Base-by-base conservation (phyloP, 2,329 filamentous ascomycete genomes). In the Furcasterigmium sp. region DNA sequence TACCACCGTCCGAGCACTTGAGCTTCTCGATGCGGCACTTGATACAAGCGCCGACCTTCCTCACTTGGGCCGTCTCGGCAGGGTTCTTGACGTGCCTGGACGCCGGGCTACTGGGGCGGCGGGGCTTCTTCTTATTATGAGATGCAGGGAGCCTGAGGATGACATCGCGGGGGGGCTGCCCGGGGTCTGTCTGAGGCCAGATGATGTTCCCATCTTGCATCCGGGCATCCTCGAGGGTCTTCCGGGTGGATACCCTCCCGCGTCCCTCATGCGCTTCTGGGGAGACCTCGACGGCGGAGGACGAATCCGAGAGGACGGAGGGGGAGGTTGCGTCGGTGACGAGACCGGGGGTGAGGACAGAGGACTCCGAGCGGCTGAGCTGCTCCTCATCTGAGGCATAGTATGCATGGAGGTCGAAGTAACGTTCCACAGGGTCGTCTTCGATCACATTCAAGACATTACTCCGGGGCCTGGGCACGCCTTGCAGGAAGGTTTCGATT, bases 381-480 rank as follows among this genome's bases (percentile, higher is more conserved):
- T 17, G 13, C 23, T 26, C 23, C 15, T 43, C 41, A 13, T 43
- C 41, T 7, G 41, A 43, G 20, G 26, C 32, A 25, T 43, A 43
- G 25, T 43, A 37, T 18, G 41, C 41, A 19, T 32, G 26, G 28
- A 43, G 41, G 34, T 43, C 41, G 34, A 43, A 43, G 35, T 37
- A 43, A 26, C 21, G 32, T 19, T 30, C 17, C 10, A 43, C 41
- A 20, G 34, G 41, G 21, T 43, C 41, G n/a, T 41, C 39, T 15
- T 41, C 39, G n/a, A 61, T 34, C 30, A 34, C 30, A 34, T 34
- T 34, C 30, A 34, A 34, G 30, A 34, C 30, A 34, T 34, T 34
- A 34, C 30, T 34, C 30, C 30, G 30, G 30, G 30, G 30, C 30
- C 30, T 15, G 30, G 30, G 30, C 30, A 34, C 30, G 30, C 30